Evolutionary conservation across 1,284 basidiomycete species (phyloP).

Genomic region (Boletus sp.): DNA sequence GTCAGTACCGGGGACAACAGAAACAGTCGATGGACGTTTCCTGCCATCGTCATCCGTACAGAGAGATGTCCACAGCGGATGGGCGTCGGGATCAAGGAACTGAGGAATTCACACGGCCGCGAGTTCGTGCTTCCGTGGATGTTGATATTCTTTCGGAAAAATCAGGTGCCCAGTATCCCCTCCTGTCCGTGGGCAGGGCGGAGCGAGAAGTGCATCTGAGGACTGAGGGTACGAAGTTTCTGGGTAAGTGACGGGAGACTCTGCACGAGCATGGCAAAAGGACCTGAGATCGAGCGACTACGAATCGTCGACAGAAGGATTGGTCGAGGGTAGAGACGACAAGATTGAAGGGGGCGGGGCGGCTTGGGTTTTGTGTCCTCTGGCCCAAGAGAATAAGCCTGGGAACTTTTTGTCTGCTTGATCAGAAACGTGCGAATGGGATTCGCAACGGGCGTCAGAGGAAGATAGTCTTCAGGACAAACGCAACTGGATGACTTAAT

Average conservation of each 20-base stretch:
- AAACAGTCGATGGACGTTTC: conserved; percentile 31
- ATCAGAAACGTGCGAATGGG: conserved; percentile 14
- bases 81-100: conserved; percentile 24
- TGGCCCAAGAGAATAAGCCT: conserved; percentile 35
- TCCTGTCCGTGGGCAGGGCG: conserved; percentile 46
- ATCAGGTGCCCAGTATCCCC: conserved; percentile 54
- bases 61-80: conserved; percentile 26
- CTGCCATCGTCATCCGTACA: conserved; percentile 25
- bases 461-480: conserved; percentile 7
- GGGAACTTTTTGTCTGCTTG: conserved; percentile 33
- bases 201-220: conserved; percentile 15
- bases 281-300: conserved; percentile 32
- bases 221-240: conserved; percentile 28
- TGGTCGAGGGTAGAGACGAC: conserved; percentile 18
- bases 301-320: too few species aligned
- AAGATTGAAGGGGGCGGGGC: conserved; percentile 45
- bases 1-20: conserved; percentile 16
- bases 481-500: too few species aligned
- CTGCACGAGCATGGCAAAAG: conserved; percentile 59
- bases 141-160: conserved; percentile 63
- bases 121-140: too few species aligned
- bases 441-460: conserved; percentile 17
- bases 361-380: conserved; percentile 39
- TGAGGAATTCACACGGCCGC: neutral
- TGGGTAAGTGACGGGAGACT: conserved; percentile 27